Evolutionary conservation across 441 rosid species (phyloP).

Genomic region (Jatropha podagrica): DNA sequence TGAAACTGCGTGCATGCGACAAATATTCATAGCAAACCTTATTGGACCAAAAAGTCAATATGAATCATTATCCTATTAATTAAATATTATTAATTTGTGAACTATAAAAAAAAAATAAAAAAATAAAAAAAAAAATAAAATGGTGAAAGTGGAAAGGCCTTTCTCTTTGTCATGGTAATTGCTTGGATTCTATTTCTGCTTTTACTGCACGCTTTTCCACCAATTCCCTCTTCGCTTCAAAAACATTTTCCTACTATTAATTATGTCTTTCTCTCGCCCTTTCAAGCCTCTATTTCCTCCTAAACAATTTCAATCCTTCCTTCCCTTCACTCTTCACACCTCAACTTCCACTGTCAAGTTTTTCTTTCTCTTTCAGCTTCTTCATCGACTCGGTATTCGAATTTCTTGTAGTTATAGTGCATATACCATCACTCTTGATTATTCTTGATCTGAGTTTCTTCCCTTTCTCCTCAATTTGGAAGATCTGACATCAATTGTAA

Average conservation of each 20-base stretch:
- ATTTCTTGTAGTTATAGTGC: neutral
- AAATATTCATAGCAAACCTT: too few species aligned
- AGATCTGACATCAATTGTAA: too few species aligned
- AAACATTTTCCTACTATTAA: too few species aligned
- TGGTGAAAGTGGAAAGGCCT: neutral
- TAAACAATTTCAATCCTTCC: too few species aligned
- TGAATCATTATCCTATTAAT: too few species aligned
- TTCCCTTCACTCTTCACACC: neutral
- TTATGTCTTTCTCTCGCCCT: neutral
- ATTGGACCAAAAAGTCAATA: too few species aligned
- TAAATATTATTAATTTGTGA: too few species aligned
- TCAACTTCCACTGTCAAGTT: neutral
- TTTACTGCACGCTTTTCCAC: neutral
- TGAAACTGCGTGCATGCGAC: too few species aligned
- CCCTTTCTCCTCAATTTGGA: too few species aligned
- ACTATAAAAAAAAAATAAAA: too few species aligned
- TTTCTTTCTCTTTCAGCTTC: neutral
- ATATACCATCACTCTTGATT: neutral
- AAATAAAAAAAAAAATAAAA: too few species aligned
- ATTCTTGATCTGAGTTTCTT: too few species aligned
- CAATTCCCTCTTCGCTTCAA: neutral
- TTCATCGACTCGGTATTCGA: neutral
- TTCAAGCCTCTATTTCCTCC: neutral
- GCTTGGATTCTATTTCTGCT: neutral
- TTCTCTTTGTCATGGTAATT: neutral